Evolutionary conservation across 495 filamentous ascomycete genomes (phyloP).

Genomic region (Daldinia grandis): DNA sequence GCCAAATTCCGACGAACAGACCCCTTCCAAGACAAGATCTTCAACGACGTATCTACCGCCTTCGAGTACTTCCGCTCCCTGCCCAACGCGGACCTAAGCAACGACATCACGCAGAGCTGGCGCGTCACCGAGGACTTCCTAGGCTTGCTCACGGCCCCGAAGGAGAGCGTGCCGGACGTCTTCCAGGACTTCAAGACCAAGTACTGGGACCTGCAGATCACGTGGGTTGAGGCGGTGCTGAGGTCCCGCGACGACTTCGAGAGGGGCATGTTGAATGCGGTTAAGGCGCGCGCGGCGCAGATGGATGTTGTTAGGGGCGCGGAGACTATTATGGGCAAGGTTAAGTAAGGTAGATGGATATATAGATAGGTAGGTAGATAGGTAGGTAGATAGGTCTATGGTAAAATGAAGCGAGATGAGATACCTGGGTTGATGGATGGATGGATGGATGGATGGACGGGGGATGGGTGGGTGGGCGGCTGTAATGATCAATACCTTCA

Average conservation of each 20-base stretch:
- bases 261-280: constrained; percentile 81
- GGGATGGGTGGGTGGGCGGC: no score
- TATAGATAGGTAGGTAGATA: background rate
- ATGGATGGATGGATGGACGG: no score
- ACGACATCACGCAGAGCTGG: constrained; percentile 86
- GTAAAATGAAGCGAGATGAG: background rate
- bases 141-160: constrained; percentile 77
- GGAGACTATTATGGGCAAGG: constrained; percentile 91
- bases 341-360: constrained; percentile 72
- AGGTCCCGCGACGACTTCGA: constrained; percentile 92
- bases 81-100: constrained; percentile 57
- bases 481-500: background rate
- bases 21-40: constrained; percentile 86
- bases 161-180: constrained; percentile 72
- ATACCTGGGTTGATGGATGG: background rate
- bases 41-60: constrained; percentile 84
- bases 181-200: constrained; percentile 84
- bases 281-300: constrained; percentile 87
- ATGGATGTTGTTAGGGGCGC: constrained; percentile 77
- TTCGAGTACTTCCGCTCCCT: constrained; percentile 76
- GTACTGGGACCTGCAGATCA: constrained; percentile 94
- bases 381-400: background rate
- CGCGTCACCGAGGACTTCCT: constrained; percentile 83
- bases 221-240: constrained; percentile 95
- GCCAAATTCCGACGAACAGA: constrained; percentile 87